These are phyloP conservation scores for Ustilago tritici DNA, from an alignment of 1,284 basidiomycete genomes.

Conservation along the genomic window DNA sequence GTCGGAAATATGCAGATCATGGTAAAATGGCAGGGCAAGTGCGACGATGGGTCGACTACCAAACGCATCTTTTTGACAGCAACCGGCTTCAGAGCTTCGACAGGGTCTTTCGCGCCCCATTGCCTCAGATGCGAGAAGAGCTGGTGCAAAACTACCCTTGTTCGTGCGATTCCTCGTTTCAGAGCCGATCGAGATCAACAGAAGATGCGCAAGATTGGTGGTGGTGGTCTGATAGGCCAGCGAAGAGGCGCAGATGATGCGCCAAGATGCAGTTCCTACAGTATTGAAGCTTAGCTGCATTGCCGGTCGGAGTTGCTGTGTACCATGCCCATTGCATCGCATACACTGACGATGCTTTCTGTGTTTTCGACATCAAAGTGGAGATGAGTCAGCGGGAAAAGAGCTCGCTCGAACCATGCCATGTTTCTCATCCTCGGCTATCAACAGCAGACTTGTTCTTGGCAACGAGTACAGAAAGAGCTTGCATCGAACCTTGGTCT, in stretches of 20 bases:
- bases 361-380: neutral
- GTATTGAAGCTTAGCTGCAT: neutral
- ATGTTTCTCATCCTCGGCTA: conserved; percentile 1
- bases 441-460: neutral
- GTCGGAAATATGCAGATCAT: neutral
- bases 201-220: neutral
- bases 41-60: conserved; percentile 33
- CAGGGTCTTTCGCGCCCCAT: conserved; percentile 18
- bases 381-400: neutral
- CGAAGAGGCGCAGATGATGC: conserved; percentile 3
- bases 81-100: conserved; percentile 29
- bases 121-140: conserved; percentile 18
- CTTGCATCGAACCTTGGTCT: neutral
- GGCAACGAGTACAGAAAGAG: too few relatives aligned
- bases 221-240: neutral
- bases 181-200: neutral
- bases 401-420: neutral
- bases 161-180: neutral
- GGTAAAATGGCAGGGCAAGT: neutral
- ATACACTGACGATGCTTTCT: neutral
- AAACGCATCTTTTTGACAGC: conserved; percentile 37
- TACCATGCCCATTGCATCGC: neutral
- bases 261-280: conserved; percentile 6
- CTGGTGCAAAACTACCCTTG: neutral
- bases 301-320: neutral